Evolutionary conservation across 2,329 filamentous ascomycete genomes (phyloP), one percentile per base, ranked within the genome.

Genomic region (Metarhizium brunneum): DNA sequence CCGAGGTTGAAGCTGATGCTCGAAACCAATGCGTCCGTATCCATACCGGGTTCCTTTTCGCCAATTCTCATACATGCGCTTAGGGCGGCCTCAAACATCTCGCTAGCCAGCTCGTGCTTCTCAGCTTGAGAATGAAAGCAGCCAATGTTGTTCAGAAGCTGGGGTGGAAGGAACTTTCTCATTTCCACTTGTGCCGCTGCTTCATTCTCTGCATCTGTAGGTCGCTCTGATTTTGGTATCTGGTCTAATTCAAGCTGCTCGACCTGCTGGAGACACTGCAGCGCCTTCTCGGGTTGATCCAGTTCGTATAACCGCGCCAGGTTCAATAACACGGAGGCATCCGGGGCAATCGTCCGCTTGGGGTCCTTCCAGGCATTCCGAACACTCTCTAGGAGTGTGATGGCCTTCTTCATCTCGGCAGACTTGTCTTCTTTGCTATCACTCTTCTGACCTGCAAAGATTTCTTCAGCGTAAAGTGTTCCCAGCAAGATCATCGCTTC

Each of bases 1-100:
- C 88, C 94, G 45, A 99, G 83, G 65, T 97, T 99, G 79, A 94
- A 99, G 68, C 90, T 96, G 68, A 99, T 95, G 2, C 92, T 96
- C 0, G 92, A 96, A 30, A 97, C 87, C 4, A 99, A 78, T 14
- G 91, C 90, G 71, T 99, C 94, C 0, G 87, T 92, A 67, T 97
- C 94, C 59, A 86, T 80, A 1, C 83, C 82, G 53, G 86, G 81
- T 47, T 91, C 87, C 63, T 84, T 86, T 64, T 90, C 86, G 50
- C 85, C 84, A 59, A 90, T 86, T 63, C 88, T 87, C 63, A 95
- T 85, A 66, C 92, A 96, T 16, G 92, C 90, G 59, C 87, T 87
- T 54, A 99, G 75, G 0, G 92, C 94, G n/a, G 88, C 85, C 69
- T 99, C 90, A 68, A 97, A 99, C 73, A 95, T 81, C 52, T 92